Evolutionary conservation across 164 flowering plant species (phyloP).

Genomic region (Magnolia officinalis): DNA sequence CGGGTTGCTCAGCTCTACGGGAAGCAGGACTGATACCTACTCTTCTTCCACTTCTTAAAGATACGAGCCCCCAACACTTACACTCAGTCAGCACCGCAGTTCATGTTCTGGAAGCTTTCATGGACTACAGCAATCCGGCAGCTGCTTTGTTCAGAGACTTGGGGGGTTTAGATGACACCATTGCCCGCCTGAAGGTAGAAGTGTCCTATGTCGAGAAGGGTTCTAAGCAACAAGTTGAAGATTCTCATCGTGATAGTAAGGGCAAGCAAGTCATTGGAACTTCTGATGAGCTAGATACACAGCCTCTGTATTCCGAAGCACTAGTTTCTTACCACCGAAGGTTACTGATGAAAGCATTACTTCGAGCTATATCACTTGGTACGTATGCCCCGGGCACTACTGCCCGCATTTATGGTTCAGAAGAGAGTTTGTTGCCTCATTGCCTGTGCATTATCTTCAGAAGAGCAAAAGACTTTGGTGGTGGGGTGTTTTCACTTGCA

Average conservation of each 20-base stretch:
- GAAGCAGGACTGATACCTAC: slow-evolving; percentile 92
- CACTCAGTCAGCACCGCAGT: slow-evolving; percentile 86
- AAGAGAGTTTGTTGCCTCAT: slow-evolving; percentile 76
- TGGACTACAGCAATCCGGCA: slow-evolving; percentile 94
- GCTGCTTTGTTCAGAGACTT: slow-evolving; percentile 84
- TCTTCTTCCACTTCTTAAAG: slow-evolving; percentile 86
- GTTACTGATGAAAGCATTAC: slow-evolving; percentile 72
- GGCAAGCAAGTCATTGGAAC: slow-evolving; percentile 33
- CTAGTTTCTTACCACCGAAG: slow-evolving; percentile 74
- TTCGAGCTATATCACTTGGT: slow-evolving; percentile 87
- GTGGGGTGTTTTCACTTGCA: slow-evolving; percentile 89
- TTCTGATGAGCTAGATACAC: slow-evolving; percentile 44
- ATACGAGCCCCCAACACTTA: slow-evolving; percentile 78
- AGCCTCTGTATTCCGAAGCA: slow-evolving; percentile 72
- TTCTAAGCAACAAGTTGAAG: slow-evolving; percentile 46
- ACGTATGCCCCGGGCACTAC: slow-evolving; percentile 87
- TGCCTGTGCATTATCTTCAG: slow-evolving; percentile 68
- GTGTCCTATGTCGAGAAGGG: slow-evolving; percentile 60
- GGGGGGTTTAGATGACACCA: slow-evolving; percentile 90
- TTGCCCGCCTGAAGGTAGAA: slow-evolving; percentile 70
- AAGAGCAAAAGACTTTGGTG: slow-evolving; percentile 91
- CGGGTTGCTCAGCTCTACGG: slow-evolving; percentile 87
- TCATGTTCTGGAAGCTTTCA: slow-evolving; percentile 79
- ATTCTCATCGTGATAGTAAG: slow-evolving; percentile 31
- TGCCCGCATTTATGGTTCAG: slow-evolving; percentile 62